Evolutionary conservation across 2,329 filamentous ascomycete genomes (phyloP), one percentile per base, ranked within the genome.

Genomic region (Sordariomycetes sp.): DNA sequence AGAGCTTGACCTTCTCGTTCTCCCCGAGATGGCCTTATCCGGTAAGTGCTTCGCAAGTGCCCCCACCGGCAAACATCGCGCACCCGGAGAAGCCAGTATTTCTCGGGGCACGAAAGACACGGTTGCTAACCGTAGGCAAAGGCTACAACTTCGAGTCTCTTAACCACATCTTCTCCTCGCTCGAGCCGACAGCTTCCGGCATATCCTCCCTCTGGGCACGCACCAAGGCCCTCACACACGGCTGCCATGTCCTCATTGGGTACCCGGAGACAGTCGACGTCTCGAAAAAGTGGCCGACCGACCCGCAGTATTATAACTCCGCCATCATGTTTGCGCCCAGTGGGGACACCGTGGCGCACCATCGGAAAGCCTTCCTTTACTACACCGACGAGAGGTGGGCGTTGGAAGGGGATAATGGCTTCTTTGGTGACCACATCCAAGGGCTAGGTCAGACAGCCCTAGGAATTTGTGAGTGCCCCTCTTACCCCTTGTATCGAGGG

Each of bases 141-240:
- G 87, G 89, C 34, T 94, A 92, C 74, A 91, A 91, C 68, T 93
- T 92, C 73, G 79, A 80, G 50, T 87, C 85, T 0, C 69, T 89
- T 2, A 73, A 80, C 35, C 78, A 89, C 1, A 90, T 93, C 51
- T 71, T 72, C 1, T 86, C 87, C 0, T 88, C 77, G 63, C 80
- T 93, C 3, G 89, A 94, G 65, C 79, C 76, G 0, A 81, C 81
- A 0, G 79, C 80, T 5, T 75, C 80, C 0, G 89, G 89, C 0
- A 82, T 87, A 57, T 85, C 79, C 7, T 85, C 88, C 0, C 70
- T 86, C 22, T 94, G 89, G 89, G 88, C 88, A 0, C 76, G 82
- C 43, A 82, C 79, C 0, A 81, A 78, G 0, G 89, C 89, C 0
- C 73, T 82, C 24, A 84, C 83, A 63, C 77, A 87, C 65, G 76